Percentiles rank a stretch among this genome's conserved stretches.
phyloP scores from a whole-genome alignment of 129 eudicot genomes.

The Glebionis coronaria region DNA sequence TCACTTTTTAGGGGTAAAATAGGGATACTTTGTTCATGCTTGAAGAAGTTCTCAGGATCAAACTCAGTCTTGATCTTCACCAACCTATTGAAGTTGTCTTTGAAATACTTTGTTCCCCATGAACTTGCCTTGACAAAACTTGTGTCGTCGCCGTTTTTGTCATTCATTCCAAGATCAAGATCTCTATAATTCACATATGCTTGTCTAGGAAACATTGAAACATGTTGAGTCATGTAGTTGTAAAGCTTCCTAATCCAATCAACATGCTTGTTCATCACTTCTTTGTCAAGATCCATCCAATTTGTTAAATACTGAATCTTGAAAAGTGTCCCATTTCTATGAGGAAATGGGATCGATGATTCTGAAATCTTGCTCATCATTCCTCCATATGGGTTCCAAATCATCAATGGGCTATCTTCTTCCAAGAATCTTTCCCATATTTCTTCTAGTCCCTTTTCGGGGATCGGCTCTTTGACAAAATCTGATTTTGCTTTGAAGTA shows the following conservation, averaged over 20 bases:
- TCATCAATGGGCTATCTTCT: slow-evolving; percentile 24
- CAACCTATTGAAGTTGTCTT: slow-evolving; percentile 23
- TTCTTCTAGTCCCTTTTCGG: slow-evolving; percentile 25
- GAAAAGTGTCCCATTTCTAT: slow-evolving; percentile 29
- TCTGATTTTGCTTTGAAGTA: slow-evolving; percentile 27
- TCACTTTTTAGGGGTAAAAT: slow-evolving; percentile 20
- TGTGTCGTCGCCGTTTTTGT: slow-evolving; percentile 24
- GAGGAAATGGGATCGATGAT: slow-evolving; percentile 26
- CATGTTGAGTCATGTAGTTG: slow-evolving; percentile 27
- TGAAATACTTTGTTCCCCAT: slow-evolving; percentile 26
- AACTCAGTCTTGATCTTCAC: slow-evolving; percentile 28
- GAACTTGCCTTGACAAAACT: slow-evolving; percentile 30
- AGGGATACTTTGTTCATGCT: slow-evolving; percentile 29
- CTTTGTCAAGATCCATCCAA: slow-evolving; percentile 15
- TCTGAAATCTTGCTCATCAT: slow-evolving; percentile 27
- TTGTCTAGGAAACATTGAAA: slow-evolving; percentile 25
- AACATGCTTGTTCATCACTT: slow-evolving; percentile 22
- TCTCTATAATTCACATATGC: slow-evolving; percentile 25
- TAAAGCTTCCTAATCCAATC: slow-evolving; percentile 27
- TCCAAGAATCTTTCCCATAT: slow-evolving; percentile 22
- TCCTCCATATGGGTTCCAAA: slow-evolving; percentile 28
- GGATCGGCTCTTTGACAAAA: slow-evolving; percentile 26
- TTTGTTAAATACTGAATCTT: slow-evolving; percentile 21
- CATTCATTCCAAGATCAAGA: slow-evolving; percentile 30
- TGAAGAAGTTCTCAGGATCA: slow-evolving; percentile 28